Percentiles rank a stretch among this genome's conserved stretches.
These are phyloP conservation scores for Oldenlandia corymbosa DNA, from an alignment of 257 asterid genomes.

Conservation along the genomic window DNA sequence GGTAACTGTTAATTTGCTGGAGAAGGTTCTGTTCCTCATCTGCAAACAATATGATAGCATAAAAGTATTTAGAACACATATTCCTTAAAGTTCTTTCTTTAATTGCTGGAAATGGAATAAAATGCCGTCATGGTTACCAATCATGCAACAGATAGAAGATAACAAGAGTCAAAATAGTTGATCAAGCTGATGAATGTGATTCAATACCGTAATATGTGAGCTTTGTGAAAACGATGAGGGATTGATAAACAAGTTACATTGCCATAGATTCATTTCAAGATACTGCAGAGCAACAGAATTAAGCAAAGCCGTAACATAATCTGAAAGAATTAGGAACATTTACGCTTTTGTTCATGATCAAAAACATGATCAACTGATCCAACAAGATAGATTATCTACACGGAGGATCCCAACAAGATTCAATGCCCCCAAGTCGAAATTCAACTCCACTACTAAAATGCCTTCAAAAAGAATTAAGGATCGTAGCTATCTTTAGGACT, in stretches of 20 bases:
- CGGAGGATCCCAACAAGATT: too few relatives aligned
- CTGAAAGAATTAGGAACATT: too few relatives aligned
- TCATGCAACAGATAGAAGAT: neutral
- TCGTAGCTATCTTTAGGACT: slow-evolving; percentile 9
- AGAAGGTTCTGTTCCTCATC: slow-evolving; percentile 77
- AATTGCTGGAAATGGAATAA: neutral
- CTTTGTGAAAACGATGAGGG: neutral
- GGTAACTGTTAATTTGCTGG: slow-evolving; percentile 63
- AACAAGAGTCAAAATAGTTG: neutral
- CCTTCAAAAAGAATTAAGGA: neutral
- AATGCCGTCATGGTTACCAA: neutral
- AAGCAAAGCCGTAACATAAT: neutral
- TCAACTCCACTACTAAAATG: too few relatives aligned
- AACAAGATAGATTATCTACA: neutral
- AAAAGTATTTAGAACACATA: neutral
- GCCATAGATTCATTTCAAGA: neutral
- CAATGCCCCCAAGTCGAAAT: too few relatives aligned
- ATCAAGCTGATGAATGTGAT: neutral
- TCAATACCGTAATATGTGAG: neutral
- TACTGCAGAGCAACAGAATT: neutral
- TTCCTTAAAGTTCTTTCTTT: neutral
- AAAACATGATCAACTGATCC: neutral
- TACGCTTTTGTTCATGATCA: too few relatives aligned
- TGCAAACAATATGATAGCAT: slow-evolving; percentile 21
- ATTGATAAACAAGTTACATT: neutral